These are phyloP conservation scores for Arabis alpina DNA, from an alignment of 345 rosid genomes.

Conservation along the genomic window DNA sequence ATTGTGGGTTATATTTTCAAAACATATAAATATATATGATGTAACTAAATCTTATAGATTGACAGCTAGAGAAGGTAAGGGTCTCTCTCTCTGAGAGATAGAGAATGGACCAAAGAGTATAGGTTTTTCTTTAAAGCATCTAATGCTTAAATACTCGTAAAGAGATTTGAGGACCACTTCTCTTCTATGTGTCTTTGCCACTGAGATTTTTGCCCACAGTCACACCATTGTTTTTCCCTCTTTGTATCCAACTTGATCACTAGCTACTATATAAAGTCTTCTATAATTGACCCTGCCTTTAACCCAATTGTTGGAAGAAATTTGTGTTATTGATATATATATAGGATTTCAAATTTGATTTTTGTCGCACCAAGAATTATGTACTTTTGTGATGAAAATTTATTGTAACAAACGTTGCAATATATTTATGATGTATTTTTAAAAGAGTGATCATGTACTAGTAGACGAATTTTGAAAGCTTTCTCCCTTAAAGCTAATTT, in stretches of 20 bases:
- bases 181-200: constrained; percentile 35
- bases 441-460: not conserved
- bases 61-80: constrained; percentile 40
- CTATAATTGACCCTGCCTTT: constrained; percentile 29
- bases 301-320: constrained; percentile 24
- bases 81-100: constrained; percentile 35
- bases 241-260: constrained; percentile 40
- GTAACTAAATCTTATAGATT: constrained; percentile 18
- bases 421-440: not conserved
- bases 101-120: constrained; percentile 46
- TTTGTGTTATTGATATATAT: not conserved
- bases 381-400: not conserved
- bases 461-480: not conserved
- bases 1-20: constrained; percentile 3
- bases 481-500: no score
- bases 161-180: constrained; percentile 43
- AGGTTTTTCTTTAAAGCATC: constrained; percentile 46
- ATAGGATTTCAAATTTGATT: not conserved
- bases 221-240: constrained; percentile 34
- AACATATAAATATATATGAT: not conserved
- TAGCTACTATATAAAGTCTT: constrained; percentile 27
- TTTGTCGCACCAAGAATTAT: not conserved
- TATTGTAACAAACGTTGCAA: not conserved
- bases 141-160: constrained; percentile 44
- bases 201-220: constrained; percentile 44